Base-by-base conservation (phyloP, 2,329 filamentous ascomycete genomes). In the Arthrobotrys pseudoclavata region DNA sequence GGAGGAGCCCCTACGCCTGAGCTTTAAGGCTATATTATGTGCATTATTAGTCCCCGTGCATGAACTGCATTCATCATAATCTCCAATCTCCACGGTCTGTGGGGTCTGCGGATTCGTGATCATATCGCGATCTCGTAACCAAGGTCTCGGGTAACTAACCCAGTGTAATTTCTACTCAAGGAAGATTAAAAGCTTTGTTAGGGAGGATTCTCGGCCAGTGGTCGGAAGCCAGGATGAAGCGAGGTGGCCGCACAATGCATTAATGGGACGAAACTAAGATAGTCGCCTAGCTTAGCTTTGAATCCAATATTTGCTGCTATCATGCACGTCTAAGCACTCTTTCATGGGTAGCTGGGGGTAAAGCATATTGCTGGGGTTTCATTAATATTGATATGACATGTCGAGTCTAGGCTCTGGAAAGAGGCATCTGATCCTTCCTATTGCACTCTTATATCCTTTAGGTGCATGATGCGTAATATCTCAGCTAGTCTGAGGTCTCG, bases 401-500 rank as follows among this genome's bases (percentile, higher is more conserved):
- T 45, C n/a, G 15, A 20, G 42, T 45, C 42, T 50, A 50, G 47
- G 15, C 20, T 13, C 47, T 26, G 15, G 12, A 50, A 24, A 50
- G 22, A 24, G 47, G 20, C 18, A 24, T 50, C 47, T 24, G 20
- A 15, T 50, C 20, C 20, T 24, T 7, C 45, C 3, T 22, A 22
- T 24, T 2, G 10, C 47, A 50, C 12, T 5, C 1, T 50, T 50
- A 7, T 24, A 24, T 50, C 20, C 47, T 50, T 50, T 13, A 12
- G 18, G 15, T 53, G 50, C 24, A 29, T 31, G 13, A 31, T 29
- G 24, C 24, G 24, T 12, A 10, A 29, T 29, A 29, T 18, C 26
- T 53, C 24, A 53, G 50, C 50, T 53, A 53, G 9, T 42, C 12
- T 34, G 34, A 57, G 31, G n/a, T 26, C 42, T 69, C 62, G 13